Conservation (phyloP, 169 alveolate species). For the Cryptosporidium tyzzeri region DNA sequence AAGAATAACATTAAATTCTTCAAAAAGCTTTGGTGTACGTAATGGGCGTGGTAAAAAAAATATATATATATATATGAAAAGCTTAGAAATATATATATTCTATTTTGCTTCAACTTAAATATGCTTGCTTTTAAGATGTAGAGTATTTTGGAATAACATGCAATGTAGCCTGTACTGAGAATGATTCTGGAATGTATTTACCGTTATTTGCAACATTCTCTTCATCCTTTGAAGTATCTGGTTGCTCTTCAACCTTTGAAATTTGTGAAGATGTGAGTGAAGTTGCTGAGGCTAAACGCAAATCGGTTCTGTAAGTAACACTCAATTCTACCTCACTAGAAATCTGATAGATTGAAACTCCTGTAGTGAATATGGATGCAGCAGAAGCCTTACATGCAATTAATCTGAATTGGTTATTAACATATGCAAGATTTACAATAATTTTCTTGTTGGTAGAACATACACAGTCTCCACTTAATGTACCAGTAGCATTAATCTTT, state of each 20-base stretch:
- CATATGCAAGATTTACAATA: slow-evolving; percentile 36
- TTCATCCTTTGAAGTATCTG: slow-evolving; percentile 62
- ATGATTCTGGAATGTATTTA: slow-evolving; percentile 40
- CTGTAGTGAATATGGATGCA: slow-evolving; percentile 40
- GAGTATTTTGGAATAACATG: slow-evolving; percentile 46
- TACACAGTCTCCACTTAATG: slow-evolving; percentile 31
- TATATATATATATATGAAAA: not conserved
- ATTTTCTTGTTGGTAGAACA: slow-evolving; percentile 36
- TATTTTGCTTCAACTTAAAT: not conserved
- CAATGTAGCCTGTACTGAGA: slow-evolving; percentile 21
- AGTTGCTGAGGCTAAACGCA: slow-evolving; percentile 69
- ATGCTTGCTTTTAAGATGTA: not conserved
- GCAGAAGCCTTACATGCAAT: slow-evolving; percentile 44
- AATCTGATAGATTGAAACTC: slow-evolving; percentile 61
- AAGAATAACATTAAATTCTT: not conserved
- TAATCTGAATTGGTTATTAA: slow-evolving; percentile 31
- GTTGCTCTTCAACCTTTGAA: slow-evolving; percentile 54
- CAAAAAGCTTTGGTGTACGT: not conserved
- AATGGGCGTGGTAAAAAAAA: not conserved
- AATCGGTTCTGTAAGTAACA: slow-evolving; percentile 57
- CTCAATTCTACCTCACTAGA: slow-evolving; percentile 34
- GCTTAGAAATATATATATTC: not conserved
- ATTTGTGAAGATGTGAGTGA: slow-evolving; percentile 43
- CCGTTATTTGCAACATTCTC: not conserved
- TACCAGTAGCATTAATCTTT: slow-evolving; percentile 37